Evolutionary conservation across 1,284 basidiomycete genomes (phyloP).

Genomic region (Bjerkandera adusta): DNA sequence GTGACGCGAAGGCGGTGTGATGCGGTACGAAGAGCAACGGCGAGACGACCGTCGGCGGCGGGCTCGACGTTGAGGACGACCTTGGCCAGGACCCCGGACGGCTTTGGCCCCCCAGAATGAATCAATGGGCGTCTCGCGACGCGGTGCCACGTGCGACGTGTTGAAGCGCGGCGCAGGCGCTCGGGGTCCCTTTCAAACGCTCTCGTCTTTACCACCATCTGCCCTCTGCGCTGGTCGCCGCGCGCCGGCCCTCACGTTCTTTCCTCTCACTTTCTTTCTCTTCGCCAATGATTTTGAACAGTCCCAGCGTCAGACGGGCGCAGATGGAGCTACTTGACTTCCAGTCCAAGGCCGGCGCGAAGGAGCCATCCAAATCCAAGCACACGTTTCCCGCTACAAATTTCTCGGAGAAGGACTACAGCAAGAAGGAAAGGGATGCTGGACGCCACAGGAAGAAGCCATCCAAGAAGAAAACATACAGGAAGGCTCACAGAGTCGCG

Average conservation of each 20-base stretch:
- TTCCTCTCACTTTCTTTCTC: no score
- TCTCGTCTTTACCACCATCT: background rate
- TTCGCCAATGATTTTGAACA: no score
- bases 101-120: no score
- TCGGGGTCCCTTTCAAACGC: background rate
- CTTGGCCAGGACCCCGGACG: no score
- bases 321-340: no score
- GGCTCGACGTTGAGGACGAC: no score
- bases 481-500: slow-evolving; percentile 15
- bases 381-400: background rate
- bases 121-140: slow-evolving; percentile 1
- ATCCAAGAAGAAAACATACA: slow-evolving; percentile 23
- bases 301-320: no score
- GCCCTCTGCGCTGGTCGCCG: background rate
- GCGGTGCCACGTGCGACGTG: background rate
- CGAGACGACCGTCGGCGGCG: no score
- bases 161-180: slow-evolving; percentile 2
- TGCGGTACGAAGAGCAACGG: no score
- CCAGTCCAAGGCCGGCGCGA: no score
- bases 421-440: slow-evolving; percentile 13
- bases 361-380: slow-evolving; percentile 2
- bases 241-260: slow-evolving; percentile 19
- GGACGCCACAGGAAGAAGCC: slow-evolving; percentile 13
- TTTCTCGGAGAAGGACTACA: slow-evolving; percentile 16
- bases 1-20: no score